These are phyloP conservation scores for Yamadazyma dendronema DNA, from an alignment of 1,139 yeast genomes.

Conservation along the genomic window DNA sequence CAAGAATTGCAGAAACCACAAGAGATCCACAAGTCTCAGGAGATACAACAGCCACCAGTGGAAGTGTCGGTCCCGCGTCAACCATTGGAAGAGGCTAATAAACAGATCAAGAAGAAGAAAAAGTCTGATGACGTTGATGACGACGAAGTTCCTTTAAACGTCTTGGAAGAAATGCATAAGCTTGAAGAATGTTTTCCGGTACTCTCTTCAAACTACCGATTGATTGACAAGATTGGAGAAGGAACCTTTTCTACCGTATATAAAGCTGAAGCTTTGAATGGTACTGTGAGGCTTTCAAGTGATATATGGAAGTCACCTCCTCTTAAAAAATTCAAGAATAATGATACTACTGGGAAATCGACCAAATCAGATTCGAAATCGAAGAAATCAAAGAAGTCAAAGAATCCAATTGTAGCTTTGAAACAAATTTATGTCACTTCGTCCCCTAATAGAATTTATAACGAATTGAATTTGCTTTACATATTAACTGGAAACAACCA, in stretches of 20 bases:
- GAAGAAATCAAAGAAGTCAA: constrained; percentile 15
- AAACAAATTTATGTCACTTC: constrained; percentile 94
- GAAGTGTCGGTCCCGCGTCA: too few species aligned
- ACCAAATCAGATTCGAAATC: constrained; percentile 1
- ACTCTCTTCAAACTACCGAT: constrained; percentile 56
- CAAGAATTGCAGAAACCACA: too few species aligned
- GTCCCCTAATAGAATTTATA: constrained; percentile 84
- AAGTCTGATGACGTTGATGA: constrained; percentile 23
- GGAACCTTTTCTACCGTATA: constrained; percentile 93
- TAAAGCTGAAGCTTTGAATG: constrained; percentile 73
- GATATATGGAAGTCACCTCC: constrained; percentile 51
- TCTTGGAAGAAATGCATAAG: constrained; percentile 64
- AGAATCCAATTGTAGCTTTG: constrained; percentile 74
- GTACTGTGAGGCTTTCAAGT: constrained; percentile 35
- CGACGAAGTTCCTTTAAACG: constrained; percentile 48
- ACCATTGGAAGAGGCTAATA: too few species aligned
- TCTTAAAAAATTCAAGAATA: constrained; percentile 22
- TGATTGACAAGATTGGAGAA: constrained; percentile 88
- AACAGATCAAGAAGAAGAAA: neutral
- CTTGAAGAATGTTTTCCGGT: constrained; percentile 65
- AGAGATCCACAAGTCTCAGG: too few species aligned
- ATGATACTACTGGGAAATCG: constrained; percentile 6
- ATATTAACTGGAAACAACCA: constrained; percentile 65
- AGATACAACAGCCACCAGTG: too few species aligned
- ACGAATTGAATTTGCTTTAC: constrained; percentile 78